These are phyloP conservation scores for Cairneyella variabilis DNA, from an alignment of 495 filamentous ascomycete species.

Conservation along the genomic window DNA sequence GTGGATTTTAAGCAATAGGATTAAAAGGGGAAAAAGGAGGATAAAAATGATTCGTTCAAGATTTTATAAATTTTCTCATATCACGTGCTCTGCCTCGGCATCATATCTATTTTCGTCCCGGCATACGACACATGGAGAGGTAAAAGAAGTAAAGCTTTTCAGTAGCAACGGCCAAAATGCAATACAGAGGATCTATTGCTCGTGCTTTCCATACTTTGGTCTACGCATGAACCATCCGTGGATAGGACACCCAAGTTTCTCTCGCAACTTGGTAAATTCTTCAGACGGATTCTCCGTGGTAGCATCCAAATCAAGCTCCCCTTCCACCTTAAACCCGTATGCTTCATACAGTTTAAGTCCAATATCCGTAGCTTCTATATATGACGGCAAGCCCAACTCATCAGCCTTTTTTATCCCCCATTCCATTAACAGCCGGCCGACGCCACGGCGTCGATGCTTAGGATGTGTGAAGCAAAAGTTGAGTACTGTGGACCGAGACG, in stretches of 20 bases:
- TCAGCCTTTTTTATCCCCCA: constrained; percentile 43
- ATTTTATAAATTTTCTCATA: too few species aligned
- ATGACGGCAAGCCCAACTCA: constrained; percentile 35
- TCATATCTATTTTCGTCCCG: too few species aligned
- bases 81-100: too few species aligned
- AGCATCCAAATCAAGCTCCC: constrained; percentile 15
- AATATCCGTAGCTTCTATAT: constrained; percentile 37
- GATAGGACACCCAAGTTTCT: constrained; percentile 24
- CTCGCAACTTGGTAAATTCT: constrained; percentile 13
- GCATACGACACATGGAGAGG: too few species aligned
- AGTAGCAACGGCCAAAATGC: constrained; percentile 4
- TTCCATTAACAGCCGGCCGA: constrained; percentile 34
- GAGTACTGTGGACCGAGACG: constrained; percentile 26
- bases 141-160: constrained; percentile 6
- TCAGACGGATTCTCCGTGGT: constrained; percentile 15
- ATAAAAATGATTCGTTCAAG: too few species aligned
- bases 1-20: too few species aligned
- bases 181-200: constrained; percentile 1
- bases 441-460: constrained; percentile 35
- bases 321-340: constrained; percentile 29
- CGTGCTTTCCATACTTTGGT: constrained; percentile 7
- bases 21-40: too few species aligned
- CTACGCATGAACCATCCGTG: constrained; percentile 24
- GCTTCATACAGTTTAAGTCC: constrained; percentile 38
- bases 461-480: constrained; percentile 31